A percentile compares a stretch with the other conserved stretches of the same genome.
Evolutionary conservation across 352 stramenopile species (phyloP).

Genomic region (Aphanomyces stellatus): DNA sequence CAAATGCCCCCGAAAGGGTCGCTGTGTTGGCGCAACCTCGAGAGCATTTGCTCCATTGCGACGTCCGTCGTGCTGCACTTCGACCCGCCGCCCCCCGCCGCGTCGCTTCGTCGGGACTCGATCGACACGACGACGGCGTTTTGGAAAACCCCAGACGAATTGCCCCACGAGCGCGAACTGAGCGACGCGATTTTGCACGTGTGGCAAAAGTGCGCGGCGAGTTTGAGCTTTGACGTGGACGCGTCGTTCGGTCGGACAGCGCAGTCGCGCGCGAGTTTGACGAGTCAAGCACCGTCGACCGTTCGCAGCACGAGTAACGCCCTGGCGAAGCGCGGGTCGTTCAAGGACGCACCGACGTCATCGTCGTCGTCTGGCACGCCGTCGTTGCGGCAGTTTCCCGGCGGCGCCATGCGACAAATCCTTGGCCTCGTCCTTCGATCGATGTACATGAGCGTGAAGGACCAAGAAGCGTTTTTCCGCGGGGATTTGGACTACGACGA

Average conservation of each 20-base stretch:
- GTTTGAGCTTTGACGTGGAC: conserved; percentile 63
- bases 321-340: conserved; percentile 10
- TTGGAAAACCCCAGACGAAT: conserved; percentile 67
- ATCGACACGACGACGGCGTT: conserved; percentile 33
- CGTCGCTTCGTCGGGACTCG: conserved; percentile 38
- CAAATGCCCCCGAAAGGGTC: conserved; percentile 64
- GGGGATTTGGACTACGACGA: conserved; percentile 33
- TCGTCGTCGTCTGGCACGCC: neutral
- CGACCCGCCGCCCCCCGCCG: conserved; percentile 58
- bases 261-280: conserved; percentile 18
- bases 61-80: conserved; percentile 77
- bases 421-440: conserved; percentile 61
- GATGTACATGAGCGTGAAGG: conserved; percentile 46
- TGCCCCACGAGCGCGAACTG: conserved; percentile 66
- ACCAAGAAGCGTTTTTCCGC: conserved; percentile 2
- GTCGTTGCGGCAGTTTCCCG: conserved; percentile 48
- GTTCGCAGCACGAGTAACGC: neutral
- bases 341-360: conserved; percentile 19
- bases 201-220: conserved; percentile 71
- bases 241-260: conserved; percentile 63
- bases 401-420: conserved; percentile 74
- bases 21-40: conserved; percentile 68
- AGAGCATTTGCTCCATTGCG: conserved; percentile 60
- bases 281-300: neutral
- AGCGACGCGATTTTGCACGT: conserved; percentile 64